These are phyloP conservation scores for Hypoxylon perforatum DNA, from an alignment of 495 filamentous ascomycete species.

Conservation along the genomic window DNA sequence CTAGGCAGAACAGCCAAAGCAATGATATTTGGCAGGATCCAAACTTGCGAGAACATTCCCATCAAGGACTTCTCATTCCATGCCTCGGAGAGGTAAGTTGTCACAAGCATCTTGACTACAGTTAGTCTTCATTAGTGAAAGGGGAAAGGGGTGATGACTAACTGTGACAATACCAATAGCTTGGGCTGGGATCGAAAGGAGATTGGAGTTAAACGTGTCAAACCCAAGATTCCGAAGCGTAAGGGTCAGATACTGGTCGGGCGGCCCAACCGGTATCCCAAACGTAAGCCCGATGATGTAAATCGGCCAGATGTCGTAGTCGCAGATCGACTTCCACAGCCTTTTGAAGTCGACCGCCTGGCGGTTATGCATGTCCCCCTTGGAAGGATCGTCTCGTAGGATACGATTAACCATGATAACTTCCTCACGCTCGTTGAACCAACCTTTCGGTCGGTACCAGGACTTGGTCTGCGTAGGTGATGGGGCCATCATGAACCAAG, in stretches of 20 bases:
- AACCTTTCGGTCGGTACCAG: slow-evolving; percentile 71
- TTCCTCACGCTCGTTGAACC: slow-evolving; percentile 71
- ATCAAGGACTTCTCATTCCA: slow-evolving; percentile 65
- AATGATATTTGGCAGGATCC: slow-evolving; percentile 64
- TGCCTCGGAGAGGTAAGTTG: slow-evolving; percentile 67
- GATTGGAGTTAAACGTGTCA: slow-evolving; percentile 72
- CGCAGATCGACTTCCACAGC: slow-evolving; percentile 68
- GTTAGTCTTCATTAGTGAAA: slow-evolving; percentile 31
- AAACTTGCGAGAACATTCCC: slow-evolving; percentile 62
- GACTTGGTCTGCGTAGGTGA: slow-evolving; percentile 73
- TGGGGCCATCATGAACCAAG: slow-evolving; percentile 72
- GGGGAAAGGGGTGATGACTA: slow-evolving; percentile 17
- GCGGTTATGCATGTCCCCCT: slow-evolving; percentile 69
- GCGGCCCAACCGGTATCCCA: slow-evolving; percentile 64
- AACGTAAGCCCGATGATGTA: slow-evolving; percentile 71
- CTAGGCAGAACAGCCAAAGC: slow-evolving; percentile 57
- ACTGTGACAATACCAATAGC: slow-evolving; percentile 9
- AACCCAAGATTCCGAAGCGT: slow-evolving; percentile 70
- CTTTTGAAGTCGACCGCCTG: slow-evolving; percentile 68
- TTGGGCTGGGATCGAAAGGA: slow-evolving; percentile 70
- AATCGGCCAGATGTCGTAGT: slow-evolving; percentile 79
- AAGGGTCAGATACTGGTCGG: slow-evolving; percentile 70
- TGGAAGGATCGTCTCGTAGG: slow-evolving; percentile 74
- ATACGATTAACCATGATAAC: slow-evolving; percentile 77
- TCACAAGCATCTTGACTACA: slow-evolving; percentile 45